Evolutionary conservation across 1,284 basidiomycete species (phyloP), one percentile per base, ranked within the genome.

Genomic region (Apiotrichum gracile): DNA sequence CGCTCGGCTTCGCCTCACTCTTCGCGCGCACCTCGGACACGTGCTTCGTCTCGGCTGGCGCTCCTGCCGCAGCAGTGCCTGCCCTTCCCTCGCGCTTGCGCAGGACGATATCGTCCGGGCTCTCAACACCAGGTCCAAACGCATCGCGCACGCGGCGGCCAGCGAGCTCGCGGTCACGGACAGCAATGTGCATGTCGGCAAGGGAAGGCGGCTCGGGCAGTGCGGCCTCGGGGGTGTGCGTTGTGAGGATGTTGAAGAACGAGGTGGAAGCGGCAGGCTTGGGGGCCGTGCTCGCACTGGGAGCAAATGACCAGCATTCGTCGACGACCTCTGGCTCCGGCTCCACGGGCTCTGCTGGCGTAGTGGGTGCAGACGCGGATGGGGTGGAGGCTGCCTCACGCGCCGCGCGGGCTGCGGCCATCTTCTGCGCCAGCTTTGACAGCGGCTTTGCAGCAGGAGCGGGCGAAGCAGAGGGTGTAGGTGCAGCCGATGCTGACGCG

Each of bases 401-500:
- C 3, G 72, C 66, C 2, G 65, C 66, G 35, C 68, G 55, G 1
- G 73, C 67, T 0, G 72, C 74, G 8, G 74, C 74, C 71, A 80
- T 75, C 49, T 78, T 78, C 58, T 79, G 79, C 41, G 80, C 78
- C 3, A 81, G 68, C 62, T 81, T 81, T 5, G 79, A 79, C 1
- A 79, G 66, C 5, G 78, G 77, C 63, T 79, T 75, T 26, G 58
- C 51, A 0, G 65, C 47, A 4, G 47, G 29, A 54, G 72, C 16
- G 22, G 13, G 22, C 10, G 60, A 21, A 10, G 60, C 25, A 6
- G 64, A 22, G 14, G 7, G 13, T 14, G 33, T 5, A 53, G 26
- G 12, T 47, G 37, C 21, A 10, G 41, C 6, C 4, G 24, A 25
- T 42, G 33, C 37, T 46, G 31, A 14, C 12, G 31, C 31, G 31